Base-by-base conservation (phyloP, 805 yeast species). In the Sungouiella thailandica region DNA sequence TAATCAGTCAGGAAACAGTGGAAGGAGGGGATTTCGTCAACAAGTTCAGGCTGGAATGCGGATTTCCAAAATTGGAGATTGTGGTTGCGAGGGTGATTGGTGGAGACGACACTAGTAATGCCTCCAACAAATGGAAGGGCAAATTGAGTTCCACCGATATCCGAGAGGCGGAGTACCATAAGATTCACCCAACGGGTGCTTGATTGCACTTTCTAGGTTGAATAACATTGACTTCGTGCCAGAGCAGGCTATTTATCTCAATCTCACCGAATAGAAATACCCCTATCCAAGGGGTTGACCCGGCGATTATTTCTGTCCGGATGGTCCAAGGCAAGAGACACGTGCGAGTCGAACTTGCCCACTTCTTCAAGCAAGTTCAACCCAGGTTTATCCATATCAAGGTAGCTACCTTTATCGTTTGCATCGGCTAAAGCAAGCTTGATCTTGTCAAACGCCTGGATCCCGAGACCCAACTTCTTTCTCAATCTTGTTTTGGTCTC, bases 101-200 rank as follows among this genome's bases (percentile, higher is more conserved):
- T 1, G 80, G 82, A 2, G 68, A 70, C 13, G 69, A 61, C 14
- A 25, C 20, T 13, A 32, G 46, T 12, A 42, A 24, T 16, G 52
- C 50, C 7, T 65, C 55, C 3, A 65, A 63, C 29, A 57, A 60
- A 23, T 83, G 82, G 73, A 62, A 69, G 31, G 84, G 80, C 18
- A 90, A 90, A 53, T 53, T 90, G 37, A 88, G 96, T 48, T 86
- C 96, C 36, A 90, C 97, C 0, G 80, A 81, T 36, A 56, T 85
- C 31, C 72, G 97, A 46, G 65, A 65, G 35, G 30, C 25, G 11
- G 50, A 49, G 22, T 25, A 29, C 23, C 43, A 38, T 17, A 30
- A 7, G 22, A 7, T 19, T 9, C 22, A 19, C 9, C 22, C n/a
- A n/a, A n/a, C n/a, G n/a, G n/a, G n/a, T n/a, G n/a, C n/a, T n/a